Percentiles rank a stretch among this genome's conserved stretches.
Evolutionary conservation across 768 basidiomycete genomes (phyloP).

Genomic region (Chalciporus pseudorubinellus): DNA sequence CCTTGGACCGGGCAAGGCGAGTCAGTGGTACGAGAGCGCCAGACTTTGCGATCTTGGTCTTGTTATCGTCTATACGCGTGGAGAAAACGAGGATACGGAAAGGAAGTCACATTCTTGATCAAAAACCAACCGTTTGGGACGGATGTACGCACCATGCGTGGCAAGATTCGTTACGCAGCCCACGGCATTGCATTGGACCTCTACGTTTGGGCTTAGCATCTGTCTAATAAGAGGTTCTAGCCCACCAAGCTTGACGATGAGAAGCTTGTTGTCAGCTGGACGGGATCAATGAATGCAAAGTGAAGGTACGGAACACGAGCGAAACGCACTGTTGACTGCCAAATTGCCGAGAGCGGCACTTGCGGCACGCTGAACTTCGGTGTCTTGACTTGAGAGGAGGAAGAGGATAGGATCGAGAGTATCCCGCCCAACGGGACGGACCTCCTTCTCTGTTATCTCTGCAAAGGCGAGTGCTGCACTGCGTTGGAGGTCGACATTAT

Average conservation of each 20-base stretch:
- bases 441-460: conserved; percentile 99
- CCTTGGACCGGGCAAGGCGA: conserved; percentile 92
- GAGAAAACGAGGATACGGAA: conserved; percentile 6
- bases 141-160: conserved; percentile 75
- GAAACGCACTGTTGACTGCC: conserved; percentile 89
- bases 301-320: conserved; percentile 16
- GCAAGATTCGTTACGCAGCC: conserved; percentile 99
- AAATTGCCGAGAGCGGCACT: conserved; percentile 96
- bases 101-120: conserved; percentile 9
- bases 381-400: conserved; percentile 94
- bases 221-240: conserved; percentile 97
- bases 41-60: conserved; percentile 99
- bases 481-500: conserved; percentile 98
- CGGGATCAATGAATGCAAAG: conserved; percentile 9
- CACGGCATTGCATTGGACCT: conserved; percentile 99
- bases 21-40: conserved; percentile 98
- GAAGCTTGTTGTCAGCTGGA: conserved; percentile 95
- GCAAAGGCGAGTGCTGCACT: conserved; percentile 98
- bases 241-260: conserved; percentile 97
- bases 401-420: conserved; percentile 98
- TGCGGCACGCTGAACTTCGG: conserved; percentile 97
- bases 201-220: conserved; percentile 98
- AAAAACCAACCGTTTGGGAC: not conserved
- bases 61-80: conserved; percentile 82
- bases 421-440: conserved; percentile 92